These are phyloP conservation scores for Hypoxylon crocopeplum DNA, from an alignment of 495 filamentous ascomycete genomes.

Conservation along the genomic window DNA sequence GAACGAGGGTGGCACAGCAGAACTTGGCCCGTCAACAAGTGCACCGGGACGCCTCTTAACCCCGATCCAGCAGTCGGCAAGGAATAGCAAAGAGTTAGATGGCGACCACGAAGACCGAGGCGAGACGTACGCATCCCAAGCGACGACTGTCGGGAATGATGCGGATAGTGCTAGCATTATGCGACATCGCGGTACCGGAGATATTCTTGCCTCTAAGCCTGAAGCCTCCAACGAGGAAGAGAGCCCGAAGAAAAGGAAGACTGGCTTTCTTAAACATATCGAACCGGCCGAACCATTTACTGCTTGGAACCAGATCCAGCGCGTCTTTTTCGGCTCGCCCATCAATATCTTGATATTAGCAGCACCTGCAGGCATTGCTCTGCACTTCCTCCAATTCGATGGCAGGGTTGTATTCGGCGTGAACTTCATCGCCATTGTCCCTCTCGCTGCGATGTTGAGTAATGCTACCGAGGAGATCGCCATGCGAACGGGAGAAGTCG, in stretches of 20 bases:
- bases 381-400: conserved; percentile 66
- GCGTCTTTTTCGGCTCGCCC: conserved; percentile 78
- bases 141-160: conserved; percentile 32
- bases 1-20: conserved; percentile 1
- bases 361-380: conserved; percentile 77
- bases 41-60: conserved; percentile 35
- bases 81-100: conserved; percentile 28
- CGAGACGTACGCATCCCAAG: conserved; percentile 34
- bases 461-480: conserved; percentile 93
- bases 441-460: conserved; percentile 85
- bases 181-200: conserved; percentile 21
- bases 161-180: conserved; percentile 3
- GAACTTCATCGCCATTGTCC: conserved; percentile 90
- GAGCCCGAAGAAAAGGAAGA: conserved; percentile 45
- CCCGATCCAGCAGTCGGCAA: conserved; percentile 19
- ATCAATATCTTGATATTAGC: conserved; percentile 84
- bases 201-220: neutral
- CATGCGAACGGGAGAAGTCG: conserved; percentile 80
- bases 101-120: conserved; percentile 15
- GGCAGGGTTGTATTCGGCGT: conserved; percentile 75
- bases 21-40: conserved; percentile 28
- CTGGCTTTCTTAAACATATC: conserved; percentile 49
- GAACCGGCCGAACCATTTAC: conserved; percentile 64
- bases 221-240: conserved; percentile 31
- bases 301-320: conserved; percentile 69